Evolutionary conservation across 2,329 filamentous ascomycete genomes (phyloP).

Genomic region (Curvularia verruculosa): DNA sequence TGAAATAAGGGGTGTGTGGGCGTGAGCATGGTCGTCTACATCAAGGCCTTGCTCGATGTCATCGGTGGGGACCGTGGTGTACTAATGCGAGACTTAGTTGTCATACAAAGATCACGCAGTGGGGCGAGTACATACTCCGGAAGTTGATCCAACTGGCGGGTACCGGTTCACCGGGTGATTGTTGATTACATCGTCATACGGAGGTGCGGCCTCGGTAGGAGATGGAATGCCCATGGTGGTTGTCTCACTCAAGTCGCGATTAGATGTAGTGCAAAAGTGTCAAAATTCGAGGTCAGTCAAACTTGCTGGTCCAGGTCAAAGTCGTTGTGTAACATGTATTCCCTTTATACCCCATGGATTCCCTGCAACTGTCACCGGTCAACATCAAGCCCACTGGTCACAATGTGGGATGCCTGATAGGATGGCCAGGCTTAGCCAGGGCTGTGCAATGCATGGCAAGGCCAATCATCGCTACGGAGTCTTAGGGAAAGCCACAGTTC

Average conservation of each 20-base stretch:
- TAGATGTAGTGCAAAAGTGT: neutral
- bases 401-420: neutral
- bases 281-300: neutral
- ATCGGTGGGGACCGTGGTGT: constrained; percentile 32
- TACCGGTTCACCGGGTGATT: constrained; percentile 31
- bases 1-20: constrained; percentile 9
- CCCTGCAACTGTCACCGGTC: neutral
- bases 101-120: neutral
- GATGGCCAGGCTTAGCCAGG: neutral
- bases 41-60: constrained; percentile 6
- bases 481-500: constrained; percentile 10
- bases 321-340: neutral
- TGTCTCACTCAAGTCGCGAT: neutral
- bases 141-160: constrained; percentile 26
- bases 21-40: constrained; percentile 28
- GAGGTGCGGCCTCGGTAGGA: constrained; percentile 29
- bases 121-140: constrained; percentile 17
- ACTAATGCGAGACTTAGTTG: constrained; percentile 18
- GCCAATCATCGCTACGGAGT: constrained; percentile 4
- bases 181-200: constrained; percentile 37
- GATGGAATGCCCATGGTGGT: constrained; percentile 28
- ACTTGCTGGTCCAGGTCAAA: neutral
- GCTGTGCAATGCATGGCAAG: neutral
- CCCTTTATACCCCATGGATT: neutral
- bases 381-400: too few relatives aligned